Percentiles rank a stretch among this genome's conserved stretches.
These are phyloP conservation scores for Gonapodya prolifera DNA, from an alignment of 192 early-diverging fungal species.

Conservation along the genomic window DNA sequence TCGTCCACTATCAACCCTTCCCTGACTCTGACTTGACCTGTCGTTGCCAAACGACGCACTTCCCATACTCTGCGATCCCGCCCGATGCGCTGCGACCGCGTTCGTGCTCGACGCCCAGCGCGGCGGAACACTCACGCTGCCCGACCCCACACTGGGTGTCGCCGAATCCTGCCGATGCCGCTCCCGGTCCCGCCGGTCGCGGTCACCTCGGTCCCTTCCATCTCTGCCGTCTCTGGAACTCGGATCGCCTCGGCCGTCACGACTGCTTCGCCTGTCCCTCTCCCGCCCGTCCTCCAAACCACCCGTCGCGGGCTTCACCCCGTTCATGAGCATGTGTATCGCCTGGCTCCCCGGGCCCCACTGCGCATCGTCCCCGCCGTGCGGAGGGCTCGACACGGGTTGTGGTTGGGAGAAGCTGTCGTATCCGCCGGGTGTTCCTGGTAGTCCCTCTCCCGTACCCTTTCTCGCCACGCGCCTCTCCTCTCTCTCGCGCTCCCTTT, in stretches of 20 bases:
- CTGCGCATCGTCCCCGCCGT: neutral
- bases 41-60: no score
- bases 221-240: neutral
- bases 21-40: no score
- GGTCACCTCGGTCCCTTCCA: neutral
- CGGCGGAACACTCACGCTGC: neutral
- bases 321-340: neutral
- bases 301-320: neutral
- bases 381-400: neutral
- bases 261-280: neutral
- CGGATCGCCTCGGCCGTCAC: neutral
- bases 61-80: neutral
- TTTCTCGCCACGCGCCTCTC: neutral
- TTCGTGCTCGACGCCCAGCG: neutral
- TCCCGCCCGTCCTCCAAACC: neutral
- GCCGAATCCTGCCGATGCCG: neutral
- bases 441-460: neutral
- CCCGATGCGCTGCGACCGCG: neutral
- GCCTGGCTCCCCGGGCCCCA: neutral
- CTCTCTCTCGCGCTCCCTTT: neutral
- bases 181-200: neutral
- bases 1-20: no score
- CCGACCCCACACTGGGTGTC: neutral
- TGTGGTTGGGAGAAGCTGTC: neutral
- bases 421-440: neutral